Evolutionary conservation across 345 rosid genomes (phyloP).

Genomic region (Camelina hispida): DNA sequence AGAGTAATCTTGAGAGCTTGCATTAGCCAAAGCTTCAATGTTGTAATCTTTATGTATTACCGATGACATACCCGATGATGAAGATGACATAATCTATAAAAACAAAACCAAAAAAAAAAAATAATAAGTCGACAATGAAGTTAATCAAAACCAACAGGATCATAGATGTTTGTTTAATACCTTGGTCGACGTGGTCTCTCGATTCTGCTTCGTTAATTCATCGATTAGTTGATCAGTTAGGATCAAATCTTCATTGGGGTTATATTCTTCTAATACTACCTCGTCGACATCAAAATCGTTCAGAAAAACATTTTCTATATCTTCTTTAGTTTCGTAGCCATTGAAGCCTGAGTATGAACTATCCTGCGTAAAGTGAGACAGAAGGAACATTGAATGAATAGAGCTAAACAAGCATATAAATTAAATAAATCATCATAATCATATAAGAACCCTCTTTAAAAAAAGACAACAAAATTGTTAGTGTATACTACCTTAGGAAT

Average conservation of each 20-base stretch:
- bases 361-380: conserved; percentile 27
- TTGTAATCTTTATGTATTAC: conserved; percentile 21
- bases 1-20: conserved; percentile 20
- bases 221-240: neutral
- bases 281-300: conserved; percentile 1
- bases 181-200: conserved; percentile 5
- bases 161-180: conserved; percentile 10
- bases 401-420: neutral
- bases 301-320: conserved; percentile 22
- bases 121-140: neutral
- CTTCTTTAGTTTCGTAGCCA: conserved; percentile 20
- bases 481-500: conserved; percentile 18
- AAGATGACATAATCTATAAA: conserved; percentile 12
- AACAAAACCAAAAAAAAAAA: neutral
- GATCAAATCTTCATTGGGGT: conserved; percentile 1
- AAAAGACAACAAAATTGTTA: no score
- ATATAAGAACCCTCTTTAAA: neutral
- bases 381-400: neutral
- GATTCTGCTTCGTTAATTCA: conserved; percentile 10
- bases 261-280: neutral
- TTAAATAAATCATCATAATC: neutral
- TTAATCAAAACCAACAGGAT: neutral
- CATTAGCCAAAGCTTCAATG: conserved; percentile 27
- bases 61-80: conserved; percentile 24
- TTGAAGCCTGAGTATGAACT: conserved; percentile 22